These are phyloP conservation scores for Rhodotorula mucilaginosa DNA, from an alignment of 1,284 basidiomycete species.

Conservation along the genomic window DNA sequence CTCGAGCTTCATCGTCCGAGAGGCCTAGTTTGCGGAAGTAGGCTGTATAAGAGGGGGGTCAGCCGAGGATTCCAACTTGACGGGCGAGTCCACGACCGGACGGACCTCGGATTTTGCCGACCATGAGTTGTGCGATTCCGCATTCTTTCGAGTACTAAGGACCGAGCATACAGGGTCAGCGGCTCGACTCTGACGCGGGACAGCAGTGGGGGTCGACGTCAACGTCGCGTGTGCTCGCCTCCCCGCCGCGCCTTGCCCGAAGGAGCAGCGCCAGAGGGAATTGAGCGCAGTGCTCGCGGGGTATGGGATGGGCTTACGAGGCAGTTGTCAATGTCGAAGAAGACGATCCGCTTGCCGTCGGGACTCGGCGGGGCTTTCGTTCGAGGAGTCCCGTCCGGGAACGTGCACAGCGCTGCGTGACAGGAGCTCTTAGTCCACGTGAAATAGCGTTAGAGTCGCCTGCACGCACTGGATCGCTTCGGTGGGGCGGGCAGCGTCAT, in stretches of 20 bases:
- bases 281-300: no score
- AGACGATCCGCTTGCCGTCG: slow-evolving; percentile 25
- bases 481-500: background rate
- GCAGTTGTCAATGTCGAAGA: slow-evolving; percentile 41
- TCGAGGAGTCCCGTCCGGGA: slow-evolving; percentile 1
- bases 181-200: background rate
- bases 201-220: background rate
- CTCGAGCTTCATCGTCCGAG: slow-evolving; percentile 45
- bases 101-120: slow-evolving; percentile 32
- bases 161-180: background rate
- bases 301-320: no score
- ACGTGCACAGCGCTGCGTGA: background rate
- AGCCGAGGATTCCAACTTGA: background rate
- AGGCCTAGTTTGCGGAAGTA: slow-evolving; percentile 49
- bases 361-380: background rate
- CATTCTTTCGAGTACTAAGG: slow-evolving; percentile 32
- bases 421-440: background rate
- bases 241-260: background rate
- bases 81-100: no score
- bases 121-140: slow-evolving; percentile 37
- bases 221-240: background rate
- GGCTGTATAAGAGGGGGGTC: slow-evolving; percentile 12
- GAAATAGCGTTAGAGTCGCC: background rate
- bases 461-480: background rate
- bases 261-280: background rate